Evolutionary conservation across 192 early-diverging fungal genomes (phyloP).

Genomic region (Backusella psychrophila): DNA sequence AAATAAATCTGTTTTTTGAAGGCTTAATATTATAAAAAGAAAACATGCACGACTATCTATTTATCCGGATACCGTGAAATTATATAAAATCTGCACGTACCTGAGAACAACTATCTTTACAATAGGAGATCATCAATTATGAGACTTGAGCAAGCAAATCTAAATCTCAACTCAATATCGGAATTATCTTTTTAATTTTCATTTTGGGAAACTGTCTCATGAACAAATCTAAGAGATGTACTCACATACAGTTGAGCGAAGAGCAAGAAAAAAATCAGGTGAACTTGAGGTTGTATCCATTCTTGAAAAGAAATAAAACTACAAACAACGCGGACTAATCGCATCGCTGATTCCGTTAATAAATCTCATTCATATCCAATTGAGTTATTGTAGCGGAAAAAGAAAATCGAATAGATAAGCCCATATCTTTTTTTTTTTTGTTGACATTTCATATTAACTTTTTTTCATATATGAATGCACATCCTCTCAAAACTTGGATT

Average conservation of each 20-base stretch:
- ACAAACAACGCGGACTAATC: background rate
- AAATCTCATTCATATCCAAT: background rate
- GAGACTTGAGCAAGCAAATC: background rate
- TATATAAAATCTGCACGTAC: background rate
- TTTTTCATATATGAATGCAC: background rate
- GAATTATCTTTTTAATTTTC: background rate
- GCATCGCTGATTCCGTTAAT: background rate
- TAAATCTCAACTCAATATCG: background rate
- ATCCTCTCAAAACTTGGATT: background rate
- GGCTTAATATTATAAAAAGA: background rate
- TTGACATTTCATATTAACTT: background rate
- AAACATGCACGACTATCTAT: background rate
- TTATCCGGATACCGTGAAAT: background rate
- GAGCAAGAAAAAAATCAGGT: background rate
- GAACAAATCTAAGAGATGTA: background rate
- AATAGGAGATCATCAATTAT: background rate
- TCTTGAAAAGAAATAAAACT: background rate
- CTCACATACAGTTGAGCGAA: background rate
- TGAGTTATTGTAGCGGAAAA: background rate
- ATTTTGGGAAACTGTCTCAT: constrained; percentile 5
- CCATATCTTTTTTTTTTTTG: background rate
- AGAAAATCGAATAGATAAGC: background rate
- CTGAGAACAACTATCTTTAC: background rate
- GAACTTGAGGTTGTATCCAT: background rate
- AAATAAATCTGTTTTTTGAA: background rate